Evolutionary conservation across 805 yeast genomes (phyloP).

Genomic region (Myxozyma monticola): DNA sequence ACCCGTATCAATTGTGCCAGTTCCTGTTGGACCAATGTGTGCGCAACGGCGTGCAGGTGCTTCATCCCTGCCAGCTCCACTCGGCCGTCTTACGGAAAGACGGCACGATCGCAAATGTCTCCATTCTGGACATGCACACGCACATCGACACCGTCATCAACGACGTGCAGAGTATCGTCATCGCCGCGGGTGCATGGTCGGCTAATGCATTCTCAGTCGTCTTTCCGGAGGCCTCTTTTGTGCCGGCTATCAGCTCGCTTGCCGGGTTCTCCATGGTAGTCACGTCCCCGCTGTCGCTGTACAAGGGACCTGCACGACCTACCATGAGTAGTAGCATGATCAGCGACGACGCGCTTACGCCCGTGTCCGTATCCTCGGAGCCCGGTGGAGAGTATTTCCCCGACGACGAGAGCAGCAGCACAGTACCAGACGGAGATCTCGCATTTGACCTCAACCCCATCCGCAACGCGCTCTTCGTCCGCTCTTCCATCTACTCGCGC

Average conservation of each 20-base stretch:
- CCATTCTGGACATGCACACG: conserved; percentile 12
- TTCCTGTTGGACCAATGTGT: conserved; percentile 24
- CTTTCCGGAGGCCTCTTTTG: conserved; percentile 21
- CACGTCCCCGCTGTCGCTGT: conserved; percentile 12
- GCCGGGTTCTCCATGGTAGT: conserved; percentile 26
- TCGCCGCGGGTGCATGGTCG: conserved; percentile 32
- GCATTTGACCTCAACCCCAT: neutral
- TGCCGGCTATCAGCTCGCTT: conserved; percentile 25
- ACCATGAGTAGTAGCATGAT: neutral
- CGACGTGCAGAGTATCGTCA: conserved; percentile 17
- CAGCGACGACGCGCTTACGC: neutral
- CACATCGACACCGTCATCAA: conserved; percentile 1
- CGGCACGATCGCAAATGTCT: conserved; percentile 13
- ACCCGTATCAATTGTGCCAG: conserved; percentile 26
- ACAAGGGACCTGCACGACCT: neutral
- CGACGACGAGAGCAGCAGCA: neutral
- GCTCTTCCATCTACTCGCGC: conserved; percentile 13
- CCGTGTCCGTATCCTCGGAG: neutral
- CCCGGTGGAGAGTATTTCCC: neutral
- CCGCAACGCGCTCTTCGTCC: conserved; percentile 23
- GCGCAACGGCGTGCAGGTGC: conserved; percentile 21
- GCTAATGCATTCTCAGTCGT: conserved; percentile 17
- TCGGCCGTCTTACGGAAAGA: conserved; percentile 3
- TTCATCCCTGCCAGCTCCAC: conserved; percentile 20
- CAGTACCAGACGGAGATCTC: neutral